Evolutionary conservation across 2,329 filamentous ascomycete species (phyloP).

Genomic region (Laburnicola sp.): DNA sequence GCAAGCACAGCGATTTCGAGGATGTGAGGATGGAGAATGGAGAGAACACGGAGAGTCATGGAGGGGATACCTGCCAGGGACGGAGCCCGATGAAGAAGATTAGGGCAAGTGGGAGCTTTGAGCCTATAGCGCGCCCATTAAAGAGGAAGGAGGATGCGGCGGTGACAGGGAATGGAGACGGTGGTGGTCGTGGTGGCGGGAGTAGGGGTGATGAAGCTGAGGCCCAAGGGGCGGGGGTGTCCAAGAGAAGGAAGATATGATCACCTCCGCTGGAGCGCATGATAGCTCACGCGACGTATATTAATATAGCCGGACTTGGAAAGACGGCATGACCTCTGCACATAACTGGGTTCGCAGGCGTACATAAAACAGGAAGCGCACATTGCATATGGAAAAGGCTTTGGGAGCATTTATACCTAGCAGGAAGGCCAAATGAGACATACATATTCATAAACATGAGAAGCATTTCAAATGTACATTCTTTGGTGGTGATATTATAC

Average conservation of each 20-base stretch:
- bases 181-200: background rate
- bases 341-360: no score
- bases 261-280: background rate
- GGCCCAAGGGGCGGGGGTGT: background rate
- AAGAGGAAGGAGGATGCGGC: conserved; percentile 25
- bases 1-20: conserved; percentile 35
- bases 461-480: background rate
- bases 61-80: conserved; percentile 16
- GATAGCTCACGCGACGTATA: no score
- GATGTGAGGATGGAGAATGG: conserved; percentile 22
- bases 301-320: no score
- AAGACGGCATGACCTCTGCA: no score
- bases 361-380: no score
- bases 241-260: conserved; percentile 2
- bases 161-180: background rate
- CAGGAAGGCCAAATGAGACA: background rate
- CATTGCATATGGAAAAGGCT: no score
- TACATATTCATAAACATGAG: conserved; percentile 15
- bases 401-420: no score
- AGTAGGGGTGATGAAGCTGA: background rate
- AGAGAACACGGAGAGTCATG: conserved; percentile 20
- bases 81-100: conserved; percentile 32
- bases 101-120: conserved; percentile 31
- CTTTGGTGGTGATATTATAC: no score
- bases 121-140: conserved; percentile 14